Base-by-base conservation (phyloP, 192 early-diverging fungal species). In the Coemansia sp. region DNA sequence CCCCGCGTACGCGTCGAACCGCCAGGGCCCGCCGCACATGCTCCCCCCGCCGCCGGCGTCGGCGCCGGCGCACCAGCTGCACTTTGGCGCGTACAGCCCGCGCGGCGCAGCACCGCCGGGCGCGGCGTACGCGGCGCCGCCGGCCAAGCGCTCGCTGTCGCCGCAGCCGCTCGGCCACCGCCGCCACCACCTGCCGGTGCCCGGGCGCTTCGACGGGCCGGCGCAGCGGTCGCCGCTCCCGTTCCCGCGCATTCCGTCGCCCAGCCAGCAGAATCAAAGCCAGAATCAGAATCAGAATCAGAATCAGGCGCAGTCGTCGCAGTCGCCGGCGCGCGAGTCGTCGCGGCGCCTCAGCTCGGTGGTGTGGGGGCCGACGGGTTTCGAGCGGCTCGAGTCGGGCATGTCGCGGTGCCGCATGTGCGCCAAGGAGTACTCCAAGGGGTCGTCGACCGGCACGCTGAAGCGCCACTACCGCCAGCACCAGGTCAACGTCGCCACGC, bases 381-480 rank as follows among this genome's bases (percentile, higher is more conserved):
- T 83, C 60, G 76, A 83, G 63, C 71, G 76, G 59, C 76, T 83
- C 6, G 81, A 83, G 31, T 71, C 81, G 15, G 81, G 81, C 9
- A 74, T 83, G 69, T 78, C 76, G 68, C 81, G 81, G 60, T 83
- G 81, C 42, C 64, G 69, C 11, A 72, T 83, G 22, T 83, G 81
- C 60, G 65, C 60, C 39, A 83, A 83, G 65, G 81, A 83, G 59
- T 83, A 83, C 40, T 83, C 81, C 5, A 74, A 74, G 62, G 81
- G 81, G 12, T 83, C 81, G 22, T 83, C 81, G 11, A 83, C 81
- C 0, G 81, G 81, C 41, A 83, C 81, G 24, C 76, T 83, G 54
- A 83, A 83, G 67, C 76, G 81, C 11, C 81, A 83, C 46, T 83
- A 75, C 49, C 64, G 72, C 11, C 75, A 77, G 76, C 81, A 83